Evolutionary conservation across 371 early-diverging fungal species (phyloP), one percentile per base, ranked within the genome.

Genomic region (Massospora cicadina): DNA sequence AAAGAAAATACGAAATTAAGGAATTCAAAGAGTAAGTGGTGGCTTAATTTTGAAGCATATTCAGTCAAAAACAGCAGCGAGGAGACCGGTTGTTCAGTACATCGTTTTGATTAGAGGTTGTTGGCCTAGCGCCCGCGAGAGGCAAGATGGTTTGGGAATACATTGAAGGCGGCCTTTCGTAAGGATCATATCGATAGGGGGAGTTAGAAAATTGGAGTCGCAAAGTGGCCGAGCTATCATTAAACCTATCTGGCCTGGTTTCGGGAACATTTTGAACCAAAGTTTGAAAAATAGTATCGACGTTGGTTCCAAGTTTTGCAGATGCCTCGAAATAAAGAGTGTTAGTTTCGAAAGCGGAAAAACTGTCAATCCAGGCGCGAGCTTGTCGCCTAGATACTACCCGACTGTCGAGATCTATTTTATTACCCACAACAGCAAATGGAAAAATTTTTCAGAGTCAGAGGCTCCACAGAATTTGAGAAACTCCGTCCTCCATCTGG

Each of bases 281-380:
- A 3, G 62, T 43, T 33, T 62, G 62, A 43, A 62, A 62, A 7
- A 43, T 10, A 30, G 62, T 28, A 24, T 95, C 95, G 2, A 95
- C 92, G 71, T 90, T 89, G 71, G 86, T 88, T 29, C 87, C 90
- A 68, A 90, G 89, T 73, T 91, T 94, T n/a, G 93, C 93, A 68
- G 83, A 83, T 12, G 94, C 88, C 71, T 92, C 91, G 76, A 92
- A 93, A 76, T 88, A 91, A 67, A 89, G 90, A 64, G 88, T 82
- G 58, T 79, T 77, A 2, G 65, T 43, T 33, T 58, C 64, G 24
- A 32, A 29, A 13, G 43, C 60, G 17, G 23, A 23, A 30, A 27
- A 21, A 3, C 53, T 28, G n/a, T 65, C 65, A 13, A 56, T 28
- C 58, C 58, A 66, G 23, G 60, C 66, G 3, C 55, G 43, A 24